Base-by-base conservation (phyloP, 1,284 basidiomycete species). In the Sporisorium iseilematis-ciliati region DNA sequence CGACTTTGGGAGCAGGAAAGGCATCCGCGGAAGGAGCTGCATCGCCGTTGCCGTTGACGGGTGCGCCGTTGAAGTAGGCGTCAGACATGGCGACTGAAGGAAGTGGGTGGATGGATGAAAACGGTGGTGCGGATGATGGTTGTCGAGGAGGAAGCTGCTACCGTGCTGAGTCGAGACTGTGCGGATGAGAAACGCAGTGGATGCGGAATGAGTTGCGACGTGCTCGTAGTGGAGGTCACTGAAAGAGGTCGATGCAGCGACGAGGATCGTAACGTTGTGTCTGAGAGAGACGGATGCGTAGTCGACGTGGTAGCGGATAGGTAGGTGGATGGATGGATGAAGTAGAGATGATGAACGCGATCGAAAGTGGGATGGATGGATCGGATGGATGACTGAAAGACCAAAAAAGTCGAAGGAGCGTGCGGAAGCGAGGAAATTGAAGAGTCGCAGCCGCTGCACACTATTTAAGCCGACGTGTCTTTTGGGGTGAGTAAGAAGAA, bases 1-100 rank as follows among this genome's bases (percentile, higher is more conserved):
- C 52, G 14, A 41, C 7, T 40, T 56, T 59, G 7, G 57, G 21
- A 16, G 33, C 29, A 29, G 58, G n/a, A 31, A 26, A 41, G n/a
- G 54, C 23, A 26, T n/a, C 16, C 3, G 53, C 40, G 10, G 40
- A 23, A 29, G 55, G 38, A 16, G 51, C n/a, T 14, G 42, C 52
- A 42, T 7, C 16, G 23, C 33, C 43, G 58, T 64, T 65, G 3
- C 70, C 70, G 42, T 73, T 73, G 49, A 50, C 50, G 20, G 55
- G 57, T 42, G 42, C 56, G 10, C 40, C 25, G 42, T 46, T 26
- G 33, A 54, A 48, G 11, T 51, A 26, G 14, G 29, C 42, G 57
- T 73, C 70, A 35, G 70, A 67, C 70, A 73, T 73, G 53, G 5
- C 31, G 53, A 26, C 5, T 14, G 29, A 16, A 25, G 21, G 20